Conservation (phyloP, 305 asterid genomes). For the Fraxinus albicans region DNA sequence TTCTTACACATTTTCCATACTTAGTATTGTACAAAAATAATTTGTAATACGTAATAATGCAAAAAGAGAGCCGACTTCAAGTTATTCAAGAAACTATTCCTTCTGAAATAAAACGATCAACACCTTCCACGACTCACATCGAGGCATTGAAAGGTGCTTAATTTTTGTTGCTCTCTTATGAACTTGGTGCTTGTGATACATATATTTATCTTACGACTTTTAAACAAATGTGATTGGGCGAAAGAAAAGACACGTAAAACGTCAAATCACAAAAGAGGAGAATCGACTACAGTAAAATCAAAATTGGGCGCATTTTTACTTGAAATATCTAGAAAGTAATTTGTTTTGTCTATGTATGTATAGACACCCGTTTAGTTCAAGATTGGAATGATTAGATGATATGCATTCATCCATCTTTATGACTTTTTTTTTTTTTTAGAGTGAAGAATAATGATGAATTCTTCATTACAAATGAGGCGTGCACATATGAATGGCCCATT, state of each 20-base stretch:
- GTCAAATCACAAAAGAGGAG: neutral
- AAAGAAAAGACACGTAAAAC: neutral
- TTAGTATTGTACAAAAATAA: neutral
- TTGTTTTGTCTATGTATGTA: neutral
- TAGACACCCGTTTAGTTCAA: slow-evolving; percentile 4
- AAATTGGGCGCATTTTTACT: neutral
- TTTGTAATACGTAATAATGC: neutral
- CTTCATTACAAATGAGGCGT: slow-evolving; percentile 39
- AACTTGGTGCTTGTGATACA: neutral
- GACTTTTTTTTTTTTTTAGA: slow-evolving; percentile 26
- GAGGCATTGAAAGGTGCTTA: neutral
- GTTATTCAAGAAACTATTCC: neutral
- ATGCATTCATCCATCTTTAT: slow-evolving; percentile 33
- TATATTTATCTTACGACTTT: neutral
- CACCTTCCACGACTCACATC: neutral
- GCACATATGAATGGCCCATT: slow-evolving; percentile 41
- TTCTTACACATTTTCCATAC: neutral
- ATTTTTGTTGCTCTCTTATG: neutral
- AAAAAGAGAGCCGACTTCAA: neutral
- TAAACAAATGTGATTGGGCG: neutral
- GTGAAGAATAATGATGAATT: slow-evolving; percentile 41
- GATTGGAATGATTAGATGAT: slow-evolving; percentile 41
- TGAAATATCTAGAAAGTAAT: neutral
- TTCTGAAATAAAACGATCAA: neutral
- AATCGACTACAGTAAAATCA: neutral